phyloP scores from a whole-genome alignment of 345 rosid genomes.

The Euclidium syriacum region DNA sequence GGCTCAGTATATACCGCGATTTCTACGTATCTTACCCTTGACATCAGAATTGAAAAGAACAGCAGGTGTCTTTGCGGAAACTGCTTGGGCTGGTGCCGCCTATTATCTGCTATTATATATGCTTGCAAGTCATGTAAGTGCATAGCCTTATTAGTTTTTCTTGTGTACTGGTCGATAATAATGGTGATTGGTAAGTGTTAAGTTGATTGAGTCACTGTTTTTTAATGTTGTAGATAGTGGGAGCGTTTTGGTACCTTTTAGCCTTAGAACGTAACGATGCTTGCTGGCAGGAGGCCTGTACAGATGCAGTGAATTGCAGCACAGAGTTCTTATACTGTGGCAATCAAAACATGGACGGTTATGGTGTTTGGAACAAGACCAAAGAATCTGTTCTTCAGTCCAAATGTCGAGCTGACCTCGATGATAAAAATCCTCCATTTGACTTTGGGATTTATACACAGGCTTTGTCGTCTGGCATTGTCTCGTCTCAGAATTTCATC shows the following conservation, averaged over 20 bases:
- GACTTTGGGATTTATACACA: slow-evolving; percentile 65
- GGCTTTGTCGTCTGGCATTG: slow-evolving; percentile 63
- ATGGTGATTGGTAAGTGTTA: not conserved
- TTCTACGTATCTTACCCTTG: slow-evolving; percentile 59
- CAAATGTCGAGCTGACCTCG: slow-evolving; percentile 35
- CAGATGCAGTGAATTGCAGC: slow-evolving; percentile 23
- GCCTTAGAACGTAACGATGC: slow-evolving; percentile 74
- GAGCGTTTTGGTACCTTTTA: slow-evolving; percentile 88
- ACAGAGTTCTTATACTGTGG: slow-evolving; percentile 67
- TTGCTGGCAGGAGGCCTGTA: slow-evolving; percentile 69
- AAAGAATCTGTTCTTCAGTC: slow-evolving; percentile 30
- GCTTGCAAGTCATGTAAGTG: slow-evolving; percentile 96
- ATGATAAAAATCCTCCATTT: slow-evolving; percentile 43
- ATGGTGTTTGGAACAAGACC: slow-evolving; percentile 38
- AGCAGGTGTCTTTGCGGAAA: slow-evolving; percentile 88
- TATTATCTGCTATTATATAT: slow-evolving; percentile 77
- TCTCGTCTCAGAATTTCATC: slow-evolving; percentile 59
- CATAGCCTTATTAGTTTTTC: not conserved
- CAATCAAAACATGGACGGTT: slow-evolving; percentile 43
- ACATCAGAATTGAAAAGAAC: slow-evolving; percentile 86
- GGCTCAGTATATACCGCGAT: slow-evolving; percentile 72
- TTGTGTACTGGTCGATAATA: not conserved
- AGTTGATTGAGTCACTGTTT: slow-evolving; percentile 5
- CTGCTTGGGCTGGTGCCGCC: slow-evolving; percentile 97
- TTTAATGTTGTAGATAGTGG: slow-evolving; percentile 63